A percentile compares a stretch with the other conserved stretches of the same genome.
Evolutionary conservation across 2,329 filamentous ascomycete genomes (phyloP).

Genomic region (Cladophialophora exuberans): DNA sequence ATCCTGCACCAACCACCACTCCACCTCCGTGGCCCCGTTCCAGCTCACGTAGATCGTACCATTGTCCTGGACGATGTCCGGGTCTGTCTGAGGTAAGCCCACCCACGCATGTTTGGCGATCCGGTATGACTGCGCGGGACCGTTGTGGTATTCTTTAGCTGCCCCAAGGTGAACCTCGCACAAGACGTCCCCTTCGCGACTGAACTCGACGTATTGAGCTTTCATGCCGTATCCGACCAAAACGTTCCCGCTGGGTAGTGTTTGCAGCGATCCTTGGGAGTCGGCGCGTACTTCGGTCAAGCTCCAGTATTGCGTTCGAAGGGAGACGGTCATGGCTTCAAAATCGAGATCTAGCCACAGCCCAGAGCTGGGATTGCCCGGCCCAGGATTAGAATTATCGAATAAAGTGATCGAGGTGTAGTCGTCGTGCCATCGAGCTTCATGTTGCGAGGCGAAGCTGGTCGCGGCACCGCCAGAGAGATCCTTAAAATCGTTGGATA

Average conservation of each 20-base stretch:
- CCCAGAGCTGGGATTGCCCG: slow-evolving; percentile 43
- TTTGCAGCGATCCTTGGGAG: slow-evolving; percentile 48
- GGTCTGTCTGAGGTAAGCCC: slow-evolving; percentile 43
- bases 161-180: slow-evolving; percentile 56
- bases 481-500: slow-evolving; percentile 47
- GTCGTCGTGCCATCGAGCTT: slow-evolving; percentile 47
- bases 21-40: slow-evolving; percentile 51
- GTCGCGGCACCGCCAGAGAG: slow-evolving; percentile 48
- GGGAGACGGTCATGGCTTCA: slow-evolving; percentile 46
- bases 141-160: slow-evolving; percentile 39
- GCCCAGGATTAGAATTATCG: slow-evolving; percentile 39
- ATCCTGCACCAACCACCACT: slow-evolving; percentile 15
- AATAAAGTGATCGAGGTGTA: slow-evolving; percentile 42
- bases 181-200: slow-evolving; percentile 41
- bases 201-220: slow-evolving; percentile 55
- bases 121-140: slow-evolving; percentile 56
- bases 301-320: slow-evolving; percentile 45
- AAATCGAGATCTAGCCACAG: slow-evolving; percentile 46
- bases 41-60: slow-evolving; percentile 41
- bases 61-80: neutral
- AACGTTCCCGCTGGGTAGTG: slow-evolving; percentile 46
- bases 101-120: slow-evolving; percentile 55
- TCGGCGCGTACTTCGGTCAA: slow-evolving; percentile 40
- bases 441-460: slow-evolving; percentile 56
- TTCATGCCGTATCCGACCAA: slow-evolving; percentile 54